Conservation (phyloP, 768 basidiomycete genomes). For the Gloeostereum incarnatum region DNA sequence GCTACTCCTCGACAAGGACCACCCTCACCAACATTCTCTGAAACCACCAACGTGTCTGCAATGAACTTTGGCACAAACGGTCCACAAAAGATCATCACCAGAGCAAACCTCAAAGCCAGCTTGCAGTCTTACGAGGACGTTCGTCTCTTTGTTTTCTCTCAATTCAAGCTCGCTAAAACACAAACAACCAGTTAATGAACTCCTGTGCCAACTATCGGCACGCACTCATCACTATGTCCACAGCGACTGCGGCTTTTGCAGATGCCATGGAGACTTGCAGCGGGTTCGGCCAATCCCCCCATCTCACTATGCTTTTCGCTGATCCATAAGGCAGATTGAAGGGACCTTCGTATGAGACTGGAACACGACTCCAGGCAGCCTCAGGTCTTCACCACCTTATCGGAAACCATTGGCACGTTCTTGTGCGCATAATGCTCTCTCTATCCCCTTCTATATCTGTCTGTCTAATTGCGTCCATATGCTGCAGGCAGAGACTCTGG, state of each 20-base stretch:
- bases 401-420: constrained; percentile 86
- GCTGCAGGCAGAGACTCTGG: constrained; percentile 69
- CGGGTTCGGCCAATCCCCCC: constrained; percentile 37
- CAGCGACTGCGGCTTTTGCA: constrained; percentile 78
- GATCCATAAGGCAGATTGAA: constrained; percentile 42
- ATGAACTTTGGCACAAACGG: constrained; percentile 71
- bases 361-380: constrained; percentile 75
- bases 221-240: constrained; percentile 73
- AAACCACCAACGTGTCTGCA: constrained; percentile 68
- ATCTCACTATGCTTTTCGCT: neutral
- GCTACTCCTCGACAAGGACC: constrained; percentile 38
- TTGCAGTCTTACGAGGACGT: constrained; percentile 78
- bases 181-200: constrained; percentile 62
- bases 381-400: constrained; percentile 88
- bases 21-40: constrained; percentile 81
- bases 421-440: constrained; percentile 41
- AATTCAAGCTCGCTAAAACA: constrained; percentile 5
- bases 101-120: constrained; percentile 68
- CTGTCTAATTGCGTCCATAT: constrained; percentile 5
- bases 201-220: constrained; percentile 73
- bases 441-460: constrained; percentile 1
- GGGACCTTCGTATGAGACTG: constrained; percentile 72
- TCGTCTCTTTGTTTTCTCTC: constrained; percentile 16
- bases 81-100: constrained; percentile 75
- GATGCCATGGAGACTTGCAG: constrained; percentile 81